Conservation (phyloP, 352 stramenopile species). For the Pythium phragmiticola region DNA sequence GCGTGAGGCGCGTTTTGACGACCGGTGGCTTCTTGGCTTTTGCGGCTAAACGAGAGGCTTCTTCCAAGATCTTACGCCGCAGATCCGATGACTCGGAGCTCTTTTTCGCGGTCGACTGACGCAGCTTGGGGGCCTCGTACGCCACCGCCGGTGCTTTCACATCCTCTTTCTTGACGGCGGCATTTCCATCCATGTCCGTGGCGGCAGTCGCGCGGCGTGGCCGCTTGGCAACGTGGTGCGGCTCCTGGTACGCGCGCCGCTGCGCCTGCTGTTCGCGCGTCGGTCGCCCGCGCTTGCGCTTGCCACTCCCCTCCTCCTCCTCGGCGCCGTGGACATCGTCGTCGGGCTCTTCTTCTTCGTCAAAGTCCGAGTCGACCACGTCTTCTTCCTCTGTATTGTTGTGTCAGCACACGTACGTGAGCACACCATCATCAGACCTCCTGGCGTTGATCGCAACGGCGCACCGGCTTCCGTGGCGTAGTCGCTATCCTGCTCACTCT, state of each 20-base stretch:
- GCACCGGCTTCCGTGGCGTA: slow-evolving; percentile 87
- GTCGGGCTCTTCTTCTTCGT: slow-evolving; percentile 77
- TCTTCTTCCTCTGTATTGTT: slow-evolving; percentile 78
- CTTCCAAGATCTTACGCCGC: slow-evolving; percentile 48
- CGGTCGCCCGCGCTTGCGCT: slow-evolving; percentile 15
- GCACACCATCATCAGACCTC: neutral
- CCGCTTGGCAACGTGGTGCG: slow-evolving; percentile 19
- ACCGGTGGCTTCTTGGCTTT: slow-evolving; percentile 41
- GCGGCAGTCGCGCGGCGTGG: slow-evolving; percentile 1
- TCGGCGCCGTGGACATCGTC: slow-evolving; percentile 80
- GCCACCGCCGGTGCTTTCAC: neutral
- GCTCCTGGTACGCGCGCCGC: slow-evolving; percentile 31
- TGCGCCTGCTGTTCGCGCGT: slow-evolving; percentile 13
- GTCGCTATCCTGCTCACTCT: slow-evolving; percentile 82
- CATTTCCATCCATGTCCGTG: too few relatives aligned
- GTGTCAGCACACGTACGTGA: neutral
- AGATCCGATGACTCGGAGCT: slow-evolving; percentile 60
- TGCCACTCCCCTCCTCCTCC: slow-evolving; percentile 47
- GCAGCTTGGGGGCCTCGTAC: slow-evolving; percentile 46
- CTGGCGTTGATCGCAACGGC: neutral
- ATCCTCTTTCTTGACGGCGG: neutral
- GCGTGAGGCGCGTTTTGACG: slow-evolving; percentile 42
- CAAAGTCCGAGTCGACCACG: slow-evolving; percentile 87
- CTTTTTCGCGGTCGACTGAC: slow-evolving; percentile 60
- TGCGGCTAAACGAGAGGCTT: slow-evolving; percentile 44